These are phyloP conservation scores for Croton laevigatus DNA, from an alignment of 441 rosid species.

Conservation along the genomic window DNA sequence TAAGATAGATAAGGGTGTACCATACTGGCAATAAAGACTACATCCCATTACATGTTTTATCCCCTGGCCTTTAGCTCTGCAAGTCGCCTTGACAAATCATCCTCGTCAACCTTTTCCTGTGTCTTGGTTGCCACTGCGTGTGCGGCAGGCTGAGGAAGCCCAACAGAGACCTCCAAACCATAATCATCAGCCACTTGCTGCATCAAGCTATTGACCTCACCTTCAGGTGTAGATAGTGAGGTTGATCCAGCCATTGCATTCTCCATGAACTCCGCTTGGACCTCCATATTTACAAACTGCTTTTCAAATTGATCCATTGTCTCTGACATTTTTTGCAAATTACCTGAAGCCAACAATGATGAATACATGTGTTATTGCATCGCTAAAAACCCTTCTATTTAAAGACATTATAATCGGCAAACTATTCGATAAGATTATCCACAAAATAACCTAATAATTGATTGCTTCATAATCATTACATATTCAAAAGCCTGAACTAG, in stretches of 20 bases:
- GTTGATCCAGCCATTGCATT: constrained; percentile 95
- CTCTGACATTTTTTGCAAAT: constrained; percentile 92
- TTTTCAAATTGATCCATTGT: constrained; percentile 92
- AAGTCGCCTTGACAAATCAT: constrained; percentile 83
- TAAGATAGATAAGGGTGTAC: constrained; percentile 15
- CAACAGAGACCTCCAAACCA: constrained; percentile 88
- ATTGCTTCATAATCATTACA: too few species aligned
- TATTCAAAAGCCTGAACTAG: too few species aligned
- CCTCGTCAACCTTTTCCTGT: constrained; percentile 83
- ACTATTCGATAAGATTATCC: too few species aligned
- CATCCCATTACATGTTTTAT: constrained; percentile 24
- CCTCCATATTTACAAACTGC: constrained; percentile 97
- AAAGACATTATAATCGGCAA: too few species aligned
- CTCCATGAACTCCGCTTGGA: constrained; percentile 96
- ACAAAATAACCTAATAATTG: too few species aligned
- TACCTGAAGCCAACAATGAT: constrained; percentile 39
- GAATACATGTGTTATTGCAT: not conserved
- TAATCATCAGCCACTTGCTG: constrained; percentile 93
- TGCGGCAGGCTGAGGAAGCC: constrained; percentile 84
- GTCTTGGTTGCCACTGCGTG: constrained; percentile 69
- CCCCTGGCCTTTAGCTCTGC: constrained; percentile 92
- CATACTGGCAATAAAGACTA: constrained; percentile 8
- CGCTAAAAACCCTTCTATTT: not conserved
- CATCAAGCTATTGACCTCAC: constrained; percentile 92
- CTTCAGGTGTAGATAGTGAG: constrained; percentile 87